Evolutionary conservation across 345 rosid species (phyloP), one percentile per base, ranked within the genome.

Genomic region (Populus davidiana): DNA sequence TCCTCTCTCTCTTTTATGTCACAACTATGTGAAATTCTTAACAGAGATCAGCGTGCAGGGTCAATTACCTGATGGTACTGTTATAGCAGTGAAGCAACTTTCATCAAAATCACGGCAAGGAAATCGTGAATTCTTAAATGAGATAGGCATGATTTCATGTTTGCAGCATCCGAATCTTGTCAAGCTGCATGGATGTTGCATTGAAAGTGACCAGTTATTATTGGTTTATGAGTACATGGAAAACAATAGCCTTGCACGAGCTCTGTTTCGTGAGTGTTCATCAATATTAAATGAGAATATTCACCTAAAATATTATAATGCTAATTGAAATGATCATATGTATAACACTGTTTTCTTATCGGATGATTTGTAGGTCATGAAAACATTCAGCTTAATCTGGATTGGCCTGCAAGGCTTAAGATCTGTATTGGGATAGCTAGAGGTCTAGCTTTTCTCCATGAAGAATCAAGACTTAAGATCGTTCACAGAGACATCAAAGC

Each of bases 121-220:
- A 65, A 90, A 90, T 39, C 80, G 90, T 4, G 89, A 90, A 71
- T 90, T 88, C 35, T 75, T 88, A 29, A 90, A 86, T 38, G 90
- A 90, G 85, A 90, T 88, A 23, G 90, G 80, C 74, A 87, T 87
- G 89, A 86, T 90, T 59, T 88, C 93, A 2, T 89, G 89, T 80
- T 80, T 90, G 31, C 86, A 87, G 63, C 91, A 90, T 76, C 87
- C 89, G 3, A 89, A 88, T 83, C 87, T 90, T 63, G 89, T 88
- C 59, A 87, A 86, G 76, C 72, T 90, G 61, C 84, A 86, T 72
- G 90, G 90, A 75, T 90, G 86, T 66, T 88, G 89, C 10, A 82
- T 88, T 17, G 90, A 88, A 85, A 86, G 85, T 27, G 83, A 90
- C 61, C 90, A 90, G 68, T 77, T 90, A 59, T 75, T 90, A 84